Evolutionary conservation across 768 basidiomycete genomes (phyloP), one percentile per base, ranked within the genome.

Genomic region (Pholiota microspora): DNA sequence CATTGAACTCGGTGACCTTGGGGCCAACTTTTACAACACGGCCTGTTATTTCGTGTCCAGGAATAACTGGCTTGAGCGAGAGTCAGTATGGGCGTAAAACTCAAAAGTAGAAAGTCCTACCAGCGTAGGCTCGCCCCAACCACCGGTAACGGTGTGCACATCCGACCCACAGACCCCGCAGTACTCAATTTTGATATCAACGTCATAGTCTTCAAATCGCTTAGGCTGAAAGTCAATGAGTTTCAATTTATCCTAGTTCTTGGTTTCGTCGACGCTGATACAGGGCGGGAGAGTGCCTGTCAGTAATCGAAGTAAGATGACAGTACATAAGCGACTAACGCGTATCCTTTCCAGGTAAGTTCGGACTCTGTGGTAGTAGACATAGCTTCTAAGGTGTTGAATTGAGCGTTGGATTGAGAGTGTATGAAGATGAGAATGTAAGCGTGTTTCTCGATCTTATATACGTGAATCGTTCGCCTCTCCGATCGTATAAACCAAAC

Each of bases 21-120:
- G 76, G 65, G 1, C 86, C 84, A 52, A 88, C 80, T 12, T 73
- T 69, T 15, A 73, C 73, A 31, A 79, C 82, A 8, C 67, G 68
- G 2, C 84, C 84, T 44, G 81, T 73, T 50, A 86, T 81, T 67
- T 84, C 82, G 62, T 85, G 82, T 7, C 79, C 77, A 29, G 71
- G 63, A 36, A 76, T 73, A 25, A 74, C 46, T 32, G 73, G 74
- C 69, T 71, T 50, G 24, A 31, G 16, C 10, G 40, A 40, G 25
- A 25, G 13, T 51, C 12, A 45, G 45, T 27, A 31, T 23, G 21
- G 12, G 15, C 32, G 18, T 40, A 21, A 28, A 54, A 13, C 42
- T 21, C n/a, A n/a, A n/a, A n/a, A n/a, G 24, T 6, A 8, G 48
- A n/a, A 38, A 16, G 5, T 21, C 62, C 10, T 54, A 67, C 71